phyloP scores from a whole-genome alignment of 1,284 basidiomycete genomes.

The Cryptococcus sp. region DNA sequence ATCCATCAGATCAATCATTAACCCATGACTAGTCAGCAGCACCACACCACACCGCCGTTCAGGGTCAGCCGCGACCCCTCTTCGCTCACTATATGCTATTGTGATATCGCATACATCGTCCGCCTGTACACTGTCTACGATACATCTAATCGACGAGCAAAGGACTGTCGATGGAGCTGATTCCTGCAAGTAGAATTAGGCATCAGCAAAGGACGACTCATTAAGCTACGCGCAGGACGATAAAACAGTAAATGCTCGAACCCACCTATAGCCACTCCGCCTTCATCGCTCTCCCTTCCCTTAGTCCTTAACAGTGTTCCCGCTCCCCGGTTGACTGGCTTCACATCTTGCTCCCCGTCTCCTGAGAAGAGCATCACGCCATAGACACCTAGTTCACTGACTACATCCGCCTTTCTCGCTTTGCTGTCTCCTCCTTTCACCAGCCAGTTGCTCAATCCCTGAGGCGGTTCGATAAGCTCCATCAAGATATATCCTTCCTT shows the following conservation, averaged over 20 bases:
- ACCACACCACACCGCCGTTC: no score
- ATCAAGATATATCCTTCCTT: constrained; percentile 84
- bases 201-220: neutral
- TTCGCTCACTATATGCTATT: no score
- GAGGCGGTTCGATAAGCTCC: constrained; percentile 81
- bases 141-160: constrained; percentile 19
- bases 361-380: constrained; percentile 78
- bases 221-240: neutral
- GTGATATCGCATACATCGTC: no score
- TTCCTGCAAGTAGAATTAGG: constrained; percentile 26
- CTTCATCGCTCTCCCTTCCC: constrained; percentile 88
- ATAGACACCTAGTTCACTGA: constrained; percentile 91
- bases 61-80: no score
- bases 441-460: constrained; percentile 67
- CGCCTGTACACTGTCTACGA: no score
- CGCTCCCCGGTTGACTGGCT: constrained; percentile 62
- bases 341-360: constrained; percentile 20
- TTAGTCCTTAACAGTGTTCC: constrained; percentile 93
- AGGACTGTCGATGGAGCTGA: constrained; percentile 49
- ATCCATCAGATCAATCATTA: no score
- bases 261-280: constrained; percentile 89
- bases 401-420: constrained; percentile 65
- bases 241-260: constrained; percentile 51
- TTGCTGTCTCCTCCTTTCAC: constrained; percentile 59
- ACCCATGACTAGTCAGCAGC: no score